phyloP scores from a whole-genome alignment of 805 yeast genomes.

The Wickerhamiella siamensis region DNA sequence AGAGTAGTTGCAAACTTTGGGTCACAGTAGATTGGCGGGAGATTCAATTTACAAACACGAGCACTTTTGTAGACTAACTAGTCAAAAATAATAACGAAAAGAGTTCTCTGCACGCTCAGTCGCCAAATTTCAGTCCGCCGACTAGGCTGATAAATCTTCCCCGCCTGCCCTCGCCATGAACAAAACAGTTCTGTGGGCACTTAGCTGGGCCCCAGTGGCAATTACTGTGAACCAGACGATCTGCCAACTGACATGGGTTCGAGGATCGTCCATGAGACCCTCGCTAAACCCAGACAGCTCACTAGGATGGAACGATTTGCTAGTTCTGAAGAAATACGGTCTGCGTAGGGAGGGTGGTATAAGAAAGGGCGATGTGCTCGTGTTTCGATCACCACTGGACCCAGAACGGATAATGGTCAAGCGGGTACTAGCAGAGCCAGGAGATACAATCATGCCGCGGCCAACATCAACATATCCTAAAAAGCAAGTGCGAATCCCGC shows the following conservation, averaged over 20 bases:
- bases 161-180: conserved; percentile 2
- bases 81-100: too few relatives aligned
- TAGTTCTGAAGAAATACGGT: conserved; percentile 53
- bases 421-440: conserved; percentile 61
- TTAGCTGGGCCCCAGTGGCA: conserved; percentile 71
- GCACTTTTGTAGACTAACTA: too few relatives aligned
- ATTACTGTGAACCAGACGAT: conserved; percentile 56
- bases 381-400: conserved; percentile 67
- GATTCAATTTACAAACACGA: too few relatives aligned
- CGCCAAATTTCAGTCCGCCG: too few relatives aligned
- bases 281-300: conserved; percentile 56
- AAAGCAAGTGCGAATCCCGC: conserved; percentile 45
- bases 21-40: too few relatives aligned
- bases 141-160: background rate
- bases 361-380: conserved; percentile 53
- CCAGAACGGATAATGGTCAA: conserved; percentile 67
- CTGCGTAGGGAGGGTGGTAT: conserved; percentile 34
- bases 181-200: conserved; percentile 23
- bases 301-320: conserved; percentile 30
- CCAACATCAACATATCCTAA: conserved; percentile 38
- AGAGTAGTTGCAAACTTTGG: too few relatives aligned
- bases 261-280: conserved; percentile 82
- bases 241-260: conserved; percentile 55
- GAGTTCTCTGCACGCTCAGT: too few relatives aligned
- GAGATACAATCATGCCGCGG: conserved; percentile 51